Evolutionary conservation across 345 rosid genomes (phyloP).

Genomic region (Eucalyptus grandis): DNA sequence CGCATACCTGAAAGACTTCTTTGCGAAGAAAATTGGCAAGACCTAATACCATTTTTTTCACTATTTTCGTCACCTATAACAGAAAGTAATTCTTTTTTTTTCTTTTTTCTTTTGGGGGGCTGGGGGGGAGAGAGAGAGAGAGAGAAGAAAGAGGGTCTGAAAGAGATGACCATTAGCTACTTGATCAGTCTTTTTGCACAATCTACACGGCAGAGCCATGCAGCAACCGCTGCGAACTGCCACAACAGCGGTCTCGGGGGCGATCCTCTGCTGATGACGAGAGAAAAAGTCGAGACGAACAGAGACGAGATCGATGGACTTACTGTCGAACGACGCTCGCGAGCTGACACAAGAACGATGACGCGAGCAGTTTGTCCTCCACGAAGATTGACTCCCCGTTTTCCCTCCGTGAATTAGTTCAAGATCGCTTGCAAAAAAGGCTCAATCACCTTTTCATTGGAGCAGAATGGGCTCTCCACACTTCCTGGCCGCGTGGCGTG

Average conservation of each 20-base stretch:
- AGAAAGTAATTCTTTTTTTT: too few relatives aligned
- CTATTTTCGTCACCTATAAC: too few relatives aligned
- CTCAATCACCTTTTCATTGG: neutral
- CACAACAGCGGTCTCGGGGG: neutral
- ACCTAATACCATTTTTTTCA: too few relatives aligned
- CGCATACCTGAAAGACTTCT: too few relatives aligned
- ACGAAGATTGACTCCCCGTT: neutral
- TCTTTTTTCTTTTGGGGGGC: rapidly evolving
- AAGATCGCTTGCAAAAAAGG: neutral
- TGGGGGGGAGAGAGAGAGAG: too few relatives aligned
- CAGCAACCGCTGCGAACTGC: neutral
- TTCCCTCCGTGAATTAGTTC: neutral
- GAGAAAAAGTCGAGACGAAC: rapidly evolving
- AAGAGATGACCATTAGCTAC: too few relatives aligned
- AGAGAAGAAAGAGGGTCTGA: too few relatives aligned
- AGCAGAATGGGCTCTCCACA: neutral
- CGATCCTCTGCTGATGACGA: neutral
- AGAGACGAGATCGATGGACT: neutral
- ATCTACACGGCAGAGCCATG: neutral
- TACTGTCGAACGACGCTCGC: neutral
- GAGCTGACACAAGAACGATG: neutral
- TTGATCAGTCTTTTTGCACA: neutral
- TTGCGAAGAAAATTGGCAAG: too few relatives aligned
- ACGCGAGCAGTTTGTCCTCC: neutral
- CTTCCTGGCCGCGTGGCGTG: neutral